Percentiles rank a stretch among this genome's conserved stretches.
These are phyloP conservation scores for Staphylotrichum longicolle DNA, from an alignment of 495 filamentous ascomycete genomes.

Conservation along the genomic window DNA sequence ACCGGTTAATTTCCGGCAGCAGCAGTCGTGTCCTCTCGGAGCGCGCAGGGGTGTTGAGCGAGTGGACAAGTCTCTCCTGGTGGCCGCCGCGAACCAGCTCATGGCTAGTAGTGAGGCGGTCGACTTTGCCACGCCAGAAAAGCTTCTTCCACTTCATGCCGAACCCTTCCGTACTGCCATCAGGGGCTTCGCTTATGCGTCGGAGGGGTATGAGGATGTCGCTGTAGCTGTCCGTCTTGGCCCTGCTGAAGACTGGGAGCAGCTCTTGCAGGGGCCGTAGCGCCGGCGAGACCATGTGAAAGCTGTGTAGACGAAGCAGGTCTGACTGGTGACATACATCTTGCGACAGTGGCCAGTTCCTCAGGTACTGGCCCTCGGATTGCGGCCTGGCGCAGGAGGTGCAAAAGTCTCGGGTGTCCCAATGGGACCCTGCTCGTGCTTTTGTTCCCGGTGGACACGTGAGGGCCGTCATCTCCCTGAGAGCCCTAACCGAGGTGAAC, in stretches of 20 bases:
- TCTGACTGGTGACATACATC: slow-evolving; percentile 80
- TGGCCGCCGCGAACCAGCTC: slow-evolving; percentile 43
- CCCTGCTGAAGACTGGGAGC: slow-evolving; percentile 71
- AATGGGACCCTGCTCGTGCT: slow-evolving; percentile 52
- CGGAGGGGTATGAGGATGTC: slow-evolving; percentile 83
- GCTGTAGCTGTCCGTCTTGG: slow-evolving; percentile 60
- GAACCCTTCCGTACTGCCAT: slow-evolving; percentile 35
- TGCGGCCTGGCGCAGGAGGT: slow-evolving; percentile 62
- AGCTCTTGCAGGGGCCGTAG: slow-evolving; percentile 61
- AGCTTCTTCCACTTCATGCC: slow-evolving; percentile 52
- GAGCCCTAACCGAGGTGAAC: slow-evolving; percentile 42
- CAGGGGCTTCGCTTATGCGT: slow-evolving; percentile 33
- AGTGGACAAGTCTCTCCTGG: slow-evolving; percentile 60
- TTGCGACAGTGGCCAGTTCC: slow-evolving; percentile 61
- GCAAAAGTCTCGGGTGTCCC: slow-evolving; percentile 58
- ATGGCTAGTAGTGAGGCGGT: slow-evolving; percentile 29
- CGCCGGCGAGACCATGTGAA: slow-evolving; percentile 63
- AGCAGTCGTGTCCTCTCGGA: slow-evolving; percentile 40
- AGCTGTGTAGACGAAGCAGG: slow-evolving; percentile 67
- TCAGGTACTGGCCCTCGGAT: slow-evolving; percentile 63
- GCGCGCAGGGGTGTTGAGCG: slow-evolving; percentile 53
- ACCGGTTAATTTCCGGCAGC: slow-evolving; percentile 37
- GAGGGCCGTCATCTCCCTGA: slow-evolving; percentile 50
- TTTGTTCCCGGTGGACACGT: slow-evolving; percentile 59
- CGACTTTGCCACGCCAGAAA: slow-evolving; percentile 60